phyloP scores from a whole-genome alignment of 2,329 filamentous ascomycete species.

The Leptodontidium sp. region DNA sequence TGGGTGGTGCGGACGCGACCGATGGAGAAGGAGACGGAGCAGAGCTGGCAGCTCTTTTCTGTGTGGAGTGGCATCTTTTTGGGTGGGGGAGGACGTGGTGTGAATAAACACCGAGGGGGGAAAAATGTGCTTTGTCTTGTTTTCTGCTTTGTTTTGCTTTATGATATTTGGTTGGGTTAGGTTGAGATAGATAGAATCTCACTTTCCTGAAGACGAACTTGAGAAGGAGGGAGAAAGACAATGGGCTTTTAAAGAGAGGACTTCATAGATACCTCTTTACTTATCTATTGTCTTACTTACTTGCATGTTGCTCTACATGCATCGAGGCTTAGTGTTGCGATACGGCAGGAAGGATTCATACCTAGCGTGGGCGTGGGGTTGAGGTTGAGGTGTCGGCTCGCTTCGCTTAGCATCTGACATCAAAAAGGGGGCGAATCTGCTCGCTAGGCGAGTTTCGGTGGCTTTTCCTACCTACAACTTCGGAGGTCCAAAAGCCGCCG shows the following conservation, averaged over 20 bases:
- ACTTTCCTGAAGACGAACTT: no score
- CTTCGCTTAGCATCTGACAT: conserved; percentile 18
- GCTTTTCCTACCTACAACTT: background rate
- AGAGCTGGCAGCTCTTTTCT: conserved; percentile 22
- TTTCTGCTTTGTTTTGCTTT: no score
- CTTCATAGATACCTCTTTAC: no score
- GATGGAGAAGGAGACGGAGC: conserved; percentile 19
- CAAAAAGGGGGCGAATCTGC: conserved; percentile 1
- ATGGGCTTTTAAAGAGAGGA: background rate
- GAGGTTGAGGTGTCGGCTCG: background rate
- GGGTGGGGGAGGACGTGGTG: background rate
- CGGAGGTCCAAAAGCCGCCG: background rate
- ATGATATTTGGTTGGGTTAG: no score
- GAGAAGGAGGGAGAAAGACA: background rate
- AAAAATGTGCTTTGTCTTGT: background rate
- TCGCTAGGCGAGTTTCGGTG: conserved; percentile 7
- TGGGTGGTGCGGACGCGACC: conserved; percentile 8
- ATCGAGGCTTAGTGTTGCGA: background rate
- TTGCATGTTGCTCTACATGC: background rate
- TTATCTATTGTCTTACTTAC: background rate
- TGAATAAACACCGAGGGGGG: background rate
- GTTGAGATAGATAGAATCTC: no score
- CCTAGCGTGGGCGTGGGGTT: background rate
- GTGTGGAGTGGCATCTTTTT: background rate
- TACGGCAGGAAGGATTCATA: background rate